Evolutionary conservation across 2,329 filamentous ascomycete genomes (phyloP).

Genomic region (Mycosphaerella sp.): DNA sequence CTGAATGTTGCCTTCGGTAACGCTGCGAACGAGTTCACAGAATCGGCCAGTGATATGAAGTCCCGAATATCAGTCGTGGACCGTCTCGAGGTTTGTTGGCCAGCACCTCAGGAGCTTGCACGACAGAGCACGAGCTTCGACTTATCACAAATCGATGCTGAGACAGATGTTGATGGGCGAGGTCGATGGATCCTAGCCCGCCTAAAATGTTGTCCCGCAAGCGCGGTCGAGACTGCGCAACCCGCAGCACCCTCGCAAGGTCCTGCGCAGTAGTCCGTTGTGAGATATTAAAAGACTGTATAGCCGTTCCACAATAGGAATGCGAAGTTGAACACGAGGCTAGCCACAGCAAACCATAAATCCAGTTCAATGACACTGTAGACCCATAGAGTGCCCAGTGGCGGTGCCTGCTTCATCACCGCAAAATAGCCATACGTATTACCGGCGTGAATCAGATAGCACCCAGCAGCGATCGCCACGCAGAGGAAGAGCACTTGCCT

Average conservation of each 20-base stretch:
- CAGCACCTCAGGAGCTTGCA: background rate
- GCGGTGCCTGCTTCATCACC: slow-evolving; percentile 87
- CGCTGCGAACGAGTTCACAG: background rate
- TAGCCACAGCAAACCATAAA: slow-evolving; percentile 57
- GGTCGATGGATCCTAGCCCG: background rate
- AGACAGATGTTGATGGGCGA: background rate
- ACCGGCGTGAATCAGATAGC: slow-evolving; percentile 73
- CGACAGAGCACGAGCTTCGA: background rate
- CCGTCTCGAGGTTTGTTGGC: background rate
- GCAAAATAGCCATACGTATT: slow-evolving; percentile 76
- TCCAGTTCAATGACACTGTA: slow-evolving; percentile 88
- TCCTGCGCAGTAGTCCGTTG: background rate
- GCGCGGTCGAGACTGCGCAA: background rate
- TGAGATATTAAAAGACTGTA: slow-evolving; percentile 22
- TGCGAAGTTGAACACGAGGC: slow-evolving; percentile 44
- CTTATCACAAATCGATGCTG: background rate
- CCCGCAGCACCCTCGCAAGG: background rate
- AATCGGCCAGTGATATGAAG: background rate
- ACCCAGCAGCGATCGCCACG: slow-evolving; percentile 58
- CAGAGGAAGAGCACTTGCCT: slow-evolving; percentile 55
- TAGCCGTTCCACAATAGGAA: slow-evolving; percentile 54
- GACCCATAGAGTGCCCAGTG: slow-evolving; percentile 82
- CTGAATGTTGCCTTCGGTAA: slow-evolving; percentile 1
- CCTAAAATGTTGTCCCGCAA: background rate
- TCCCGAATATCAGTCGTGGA: background rate